These are phyloP conservation scores for Penicillium decumbens DNA, from an alignment of 2,329 filamentous ascomycete species.

Conservation along the genomic window DNA sequence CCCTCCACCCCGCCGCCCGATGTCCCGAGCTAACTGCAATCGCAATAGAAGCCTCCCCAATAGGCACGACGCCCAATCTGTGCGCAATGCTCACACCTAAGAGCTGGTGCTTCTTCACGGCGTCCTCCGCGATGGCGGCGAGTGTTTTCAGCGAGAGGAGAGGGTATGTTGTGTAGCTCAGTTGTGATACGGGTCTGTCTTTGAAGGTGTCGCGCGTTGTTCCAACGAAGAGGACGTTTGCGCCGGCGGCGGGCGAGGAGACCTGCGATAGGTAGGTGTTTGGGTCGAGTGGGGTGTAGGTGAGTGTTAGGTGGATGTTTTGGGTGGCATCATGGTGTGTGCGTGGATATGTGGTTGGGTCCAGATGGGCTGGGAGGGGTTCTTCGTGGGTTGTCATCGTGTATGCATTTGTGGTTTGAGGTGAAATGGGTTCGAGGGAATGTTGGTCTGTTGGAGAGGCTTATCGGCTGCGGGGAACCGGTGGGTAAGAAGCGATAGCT, in stretches of 20 bases:
- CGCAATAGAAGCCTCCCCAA: conserved; percentile 89
- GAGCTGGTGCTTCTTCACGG: conserved; percentile 58
- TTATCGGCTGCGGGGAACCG: conserved; percentile 24
- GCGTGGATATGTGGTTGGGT: conserved; percentile 41
- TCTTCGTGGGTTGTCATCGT: conserved; percentile 15
- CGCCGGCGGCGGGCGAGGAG: conserved; percentile 42
- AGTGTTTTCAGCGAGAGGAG: conserved; percentile 42
- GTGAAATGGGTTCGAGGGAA: neutral
- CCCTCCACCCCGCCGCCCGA: conserved; percentile 77
- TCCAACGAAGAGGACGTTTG: conserved; percentile 46
- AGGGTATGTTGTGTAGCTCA: conserved; percentile 45
- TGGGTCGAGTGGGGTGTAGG: conserved; percentile 39
- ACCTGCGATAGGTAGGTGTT: conserved; percentile 32
- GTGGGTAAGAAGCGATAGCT: neutral
- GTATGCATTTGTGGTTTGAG: neutral
- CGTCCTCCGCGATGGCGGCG: conserved; percentile 36
- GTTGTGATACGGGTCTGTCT: conserved; percentile 38
- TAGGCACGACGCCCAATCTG: conserved; percentile 75
- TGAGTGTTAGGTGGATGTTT: conserved; percentile 43
- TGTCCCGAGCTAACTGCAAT: conserved; percentile 83
- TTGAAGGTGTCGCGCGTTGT: conserved; percentile 45
- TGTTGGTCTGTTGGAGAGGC: neutral
- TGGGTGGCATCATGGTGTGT: conserved; percentile 25
- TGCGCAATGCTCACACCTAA: conserved; percentile 75
- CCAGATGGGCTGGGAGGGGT: conserved; percentile 29